phyloP scores from a whole-genome alignment of 2,329 filamentous ascomycete genomes.

The Talaromyces sp. region DNA sequence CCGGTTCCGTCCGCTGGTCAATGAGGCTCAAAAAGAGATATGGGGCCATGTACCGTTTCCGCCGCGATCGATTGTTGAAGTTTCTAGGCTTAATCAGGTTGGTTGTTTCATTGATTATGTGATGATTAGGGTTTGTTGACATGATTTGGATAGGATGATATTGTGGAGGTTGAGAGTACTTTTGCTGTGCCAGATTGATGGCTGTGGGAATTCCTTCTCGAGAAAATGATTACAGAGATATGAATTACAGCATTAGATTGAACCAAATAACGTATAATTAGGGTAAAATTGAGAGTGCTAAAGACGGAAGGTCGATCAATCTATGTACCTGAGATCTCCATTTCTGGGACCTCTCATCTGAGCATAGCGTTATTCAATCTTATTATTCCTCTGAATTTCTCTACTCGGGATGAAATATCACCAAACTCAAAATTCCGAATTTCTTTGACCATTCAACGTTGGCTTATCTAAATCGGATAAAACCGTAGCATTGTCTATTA shows the following conservation, averaged over 20 bases:
- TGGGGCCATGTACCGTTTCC: background rate
- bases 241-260: background rate
- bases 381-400: background rate
- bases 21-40: constrained; percentile 15
- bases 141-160: background rate
- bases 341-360: background rate
- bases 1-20: constrained; percentile 11
- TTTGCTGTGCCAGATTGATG: constrained; percentile 3
- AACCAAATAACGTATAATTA: background rate
- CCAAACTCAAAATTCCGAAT: background rate
- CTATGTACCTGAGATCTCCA: background rate
- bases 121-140: background rate
- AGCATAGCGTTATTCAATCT: background rate
- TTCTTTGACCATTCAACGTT: background rate
- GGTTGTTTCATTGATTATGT: background rate
- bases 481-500: background rate
- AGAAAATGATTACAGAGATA: background rate
- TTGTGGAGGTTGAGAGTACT: constrained; percentile 14
- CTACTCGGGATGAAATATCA: background rate
- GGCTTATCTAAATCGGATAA: background rate
- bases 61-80: constrained; percentile 1
- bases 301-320: background rate
- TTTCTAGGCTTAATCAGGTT: constrained; percentile 10
- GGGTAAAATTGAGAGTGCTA: background rate
- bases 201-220: background rate